Evolutionary conservation across 164 flowering plant species (phyloP), one percentile per base, ranked within the genome.

Genomic region (Vitis cinerea): DNA sequence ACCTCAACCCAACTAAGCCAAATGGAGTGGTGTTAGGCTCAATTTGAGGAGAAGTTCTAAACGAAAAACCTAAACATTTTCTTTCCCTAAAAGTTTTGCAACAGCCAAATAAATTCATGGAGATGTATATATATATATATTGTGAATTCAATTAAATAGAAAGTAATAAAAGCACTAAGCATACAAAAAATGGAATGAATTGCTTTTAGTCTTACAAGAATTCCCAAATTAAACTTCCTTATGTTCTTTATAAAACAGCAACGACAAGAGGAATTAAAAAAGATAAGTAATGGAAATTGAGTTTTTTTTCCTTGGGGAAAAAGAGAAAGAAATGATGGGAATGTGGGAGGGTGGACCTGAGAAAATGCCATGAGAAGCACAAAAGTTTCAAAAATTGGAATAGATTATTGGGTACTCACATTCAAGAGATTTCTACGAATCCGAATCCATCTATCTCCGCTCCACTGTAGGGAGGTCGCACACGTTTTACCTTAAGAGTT

Each of bases 361-460:
- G 67, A 82, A 81, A 72, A 90, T 82, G 69, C 81, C 84, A 54
- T 79, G 90, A 71, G 84, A 82, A 49, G 91, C 90, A 72, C 97
- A 92, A 63, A 90, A 92, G 11, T 67, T 70, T 19, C 51, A 85
- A 78, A 91, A 89, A 65, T 68, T 59, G 63, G 83, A 76, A 70
- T 87, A 84, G 15, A 89, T 63, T 1, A 80, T 64, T 0, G 88
- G 86, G 48, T 62, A 77, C 4, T 88, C 86, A 61, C 17, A 70
- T 79, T 81, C 89, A 71, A 90, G 73, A 60, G 79, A 72, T 59
- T 82, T 80, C 77, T 19, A 19, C 23, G 23, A 88, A 71, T 0
- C 23, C 23, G 88, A 77, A 50, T 85, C 82, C 94, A 90, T 85
- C 61, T 67, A 64, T 63, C 52, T n/a, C 69, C 50, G 54, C 63